Base-by-base conservation (phyloP, 2,329 filamentous ascomycete genomes). In the Tolypocladium paradoxum region DNA sequence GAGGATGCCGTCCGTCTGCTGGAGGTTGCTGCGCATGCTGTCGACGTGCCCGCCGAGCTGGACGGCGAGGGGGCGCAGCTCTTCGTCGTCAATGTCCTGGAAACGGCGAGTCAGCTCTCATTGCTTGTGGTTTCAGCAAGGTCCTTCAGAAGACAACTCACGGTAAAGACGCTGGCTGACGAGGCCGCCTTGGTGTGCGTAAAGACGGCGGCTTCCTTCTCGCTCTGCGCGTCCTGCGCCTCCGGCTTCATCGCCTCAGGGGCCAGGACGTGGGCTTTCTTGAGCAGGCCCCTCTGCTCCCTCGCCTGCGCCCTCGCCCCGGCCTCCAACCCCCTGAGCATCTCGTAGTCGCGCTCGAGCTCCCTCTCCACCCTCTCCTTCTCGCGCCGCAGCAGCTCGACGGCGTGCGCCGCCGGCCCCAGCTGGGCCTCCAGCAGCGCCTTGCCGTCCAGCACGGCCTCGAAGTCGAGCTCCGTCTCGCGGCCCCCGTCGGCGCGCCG, bases 401-500 rank as follows among this genome's bases (percentile, higher is more conserved):
- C 78, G 4, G 81, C 76, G 66, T 88, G 84, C 43, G 83, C 68
- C 22, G 79, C 70, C 1, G 84, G 81, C 18, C 80, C 83, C 6
- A 88, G 76, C 66, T 78, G 76, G 55, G 70, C 70, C 62, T 86
- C 79, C 29, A 85, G 66, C 9, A 67, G 67, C 53, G 73, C 69
- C 56, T 80, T 80, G n/a, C 76, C 77, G 60, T 83, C 78, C 9
- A 85, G 70, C 16, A 84, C 77, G 59, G 75, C 78, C 63, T 88
- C 84, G 57, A 84, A 84, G 61, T 86, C 77, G 48, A 89, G 79
- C 62, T 85, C 82, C 31, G 75, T 71, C 46, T 77, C 78, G 49
- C 80, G 74, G 18, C 74, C 71, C 8, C 70, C 73, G 24, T 70
- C 65, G 36, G 27, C 61, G 65, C 20, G 62, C 62, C 33, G 60